A percentile compares a stretch with the other conserved stretches of the same genome.
phyloP scores from a whole-genome alignment of 306 rosid genomes.

The Cicer bijugum region DNA sequence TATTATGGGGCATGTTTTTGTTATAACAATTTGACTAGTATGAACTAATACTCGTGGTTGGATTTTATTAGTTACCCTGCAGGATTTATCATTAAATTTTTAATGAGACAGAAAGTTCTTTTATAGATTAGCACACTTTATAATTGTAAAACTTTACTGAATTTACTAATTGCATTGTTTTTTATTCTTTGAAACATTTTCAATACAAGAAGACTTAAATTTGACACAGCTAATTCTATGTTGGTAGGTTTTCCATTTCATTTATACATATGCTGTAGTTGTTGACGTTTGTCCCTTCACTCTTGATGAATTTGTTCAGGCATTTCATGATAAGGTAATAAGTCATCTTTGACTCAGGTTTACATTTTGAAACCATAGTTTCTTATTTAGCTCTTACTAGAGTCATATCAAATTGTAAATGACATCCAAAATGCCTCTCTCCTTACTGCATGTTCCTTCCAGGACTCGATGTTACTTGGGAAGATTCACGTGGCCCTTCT shows the following conservation, averaged over 20 bases:
- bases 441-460: conserved; percentile 41
- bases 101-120: conserved; percentile 14
- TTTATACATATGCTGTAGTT: conserved; percentile 73
- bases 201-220: conserved; percentile 3
- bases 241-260: conserved; percentile 87
- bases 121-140: conserved; percentile 10
- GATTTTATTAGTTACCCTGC: conserved; percentile 40
- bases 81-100: conserved; percentile 29
- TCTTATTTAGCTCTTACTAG: conserved; percentile 35
- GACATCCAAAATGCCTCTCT: conserved; percentile 37
- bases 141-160: conserved; percentile 10
- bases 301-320: conserved; percentile 89
- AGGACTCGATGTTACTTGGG: conserved; percentile 89
- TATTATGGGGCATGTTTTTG: conserved; percentile 18
- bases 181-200: conserved; percentile 14
- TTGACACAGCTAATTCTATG: conserved; percentile 37
- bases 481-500: conserved; percentile 86
- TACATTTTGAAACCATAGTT: conserved; percentile 31
- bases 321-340: conserved; percentile 90
- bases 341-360: conserved; percentile 46
- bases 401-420: conserved; percentile 24
- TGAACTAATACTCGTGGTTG: conserved; percentile 15
- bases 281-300: conserved; percentile 79
- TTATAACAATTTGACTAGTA: conserved; percentile 30
- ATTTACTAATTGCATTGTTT: conserved; percentile 28